A percentile compares a stretch with the other conserved stretches of the same genome.
phyloP scores from a whole-genome alignment of 192 early-diverging fungal genomes.

The Ambispora gerdemannii region DNA sequence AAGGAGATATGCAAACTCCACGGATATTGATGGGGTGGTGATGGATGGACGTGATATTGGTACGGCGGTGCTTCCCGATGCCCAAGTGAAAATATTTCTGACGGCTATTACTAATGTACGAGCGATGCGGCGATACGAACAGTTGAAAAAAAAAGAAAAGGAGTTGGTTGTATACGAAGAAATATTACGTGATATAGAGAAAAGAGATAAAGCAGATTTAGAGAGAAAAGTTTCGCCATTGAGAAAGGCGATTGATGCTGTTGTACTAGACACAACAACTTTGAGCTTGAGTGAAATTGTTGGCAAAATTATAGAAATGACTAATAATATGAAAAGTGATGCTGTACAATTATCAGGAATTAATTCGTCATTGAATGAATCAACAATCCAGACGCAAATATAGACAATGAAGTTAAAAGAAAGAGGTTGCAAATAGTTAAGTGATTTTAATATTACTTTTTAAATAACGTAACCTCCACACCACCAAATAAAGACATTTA shows the following conservation, averaged over 20 bases:
- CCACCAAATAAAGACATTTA: no score
- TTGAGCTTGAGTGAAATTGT: constrained; percentile 70
- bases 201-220: constrained; percentile 65
- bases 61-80: constrained; percentile 68
- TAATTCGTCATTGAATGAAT: no score
- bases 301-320: constrained; percentile 53
- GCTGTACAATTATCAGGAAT: no score
- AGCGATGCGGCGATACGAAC: constrained; percentile 64
- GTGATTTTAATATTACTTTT: no score
- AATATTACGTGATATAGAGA: constrained; percentile 49
- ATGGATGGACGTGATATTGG: constrained; percentile 88
- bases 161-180: constrained; percentile 29
- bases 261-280: constrained; percentile 70
- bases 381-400: no score
- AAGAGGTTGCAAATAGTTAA: no score
- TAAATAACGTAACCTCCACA: no score
- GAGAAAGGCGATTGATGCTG: constrained; percentile 65
- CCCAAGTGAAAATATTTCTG: constrained; percentile 76
- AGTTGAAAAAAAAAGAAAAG: constrained; percentile 40
- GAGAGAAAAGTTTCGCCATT: constrained; percentile 65
- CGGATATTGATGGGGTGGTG: constrained; percentile 56
- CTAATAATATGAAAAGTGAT: no score
- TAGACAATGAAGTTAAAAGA: no score
- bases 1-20: constrained; percentile 46
- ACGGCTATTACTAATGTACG: constrained; percentile 62